Percentiles rank a stretch among this genome's conserved stretches.
phyloP scores from a whole-genome alignment of 73 alveolate genomes.

The Blepharisma japonicum region DNA sequence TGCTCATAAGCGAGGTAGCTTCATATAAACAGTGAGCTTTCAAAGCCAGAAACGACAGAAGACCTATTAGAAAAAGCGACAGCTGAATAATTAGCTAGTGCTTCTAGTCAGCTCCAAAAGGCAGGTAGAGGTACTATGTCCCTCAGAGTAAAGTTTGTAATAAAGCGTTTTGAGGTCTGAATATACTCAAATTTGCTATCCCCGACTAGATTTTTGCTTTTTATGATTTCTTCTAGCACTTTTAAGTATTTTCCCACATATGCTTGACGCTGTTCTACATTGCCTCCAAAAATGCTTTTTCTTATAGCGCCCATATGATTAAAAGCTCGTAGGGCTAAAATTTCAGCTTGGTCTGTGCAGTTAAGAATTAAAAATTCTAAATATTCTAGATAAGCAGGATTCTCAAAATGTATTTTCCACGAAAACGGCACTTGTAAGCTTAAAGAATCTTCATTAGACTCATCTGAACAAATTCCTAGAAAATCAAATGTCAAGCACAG shows the following conservation, averaged over 20 bases:
- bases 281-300: background rate
- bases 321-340: background rate
- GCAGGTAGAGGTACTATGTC: background rate
- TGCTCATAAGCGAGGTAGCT: conserved; percentile 6
- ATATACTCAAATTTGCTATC: conserved; percentile 6
- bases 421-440: background rate
- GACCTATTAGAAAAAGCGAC: background rate
- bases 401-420: conserved; percentile 11
- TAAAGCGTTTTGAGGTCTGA: background rate
- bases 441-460: background rate
- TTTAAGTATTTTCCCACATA: conserved; percentile 5
- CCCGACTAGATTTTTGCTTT: background rate
- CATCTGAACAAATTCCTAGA: conserved; percentile 22
- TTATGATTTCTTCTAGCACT: background rate
- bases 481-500: conserved; percentile 17
- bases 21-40: conserved; percentile 17
- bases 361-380: background rate
- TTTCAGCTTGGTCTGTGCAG: background rate
- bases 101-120: background rate
- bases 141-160: background rate
- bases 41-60: conserved; percentile 21
- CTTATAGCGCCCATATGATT: conserved; percentile 18
- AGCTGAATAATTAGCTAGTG: background rate
- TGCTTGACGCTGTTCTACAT: background rate
- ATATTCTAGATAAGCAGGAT: background rate